Percentiles rank a stretch among this genome's conserved stretches.
phyloP scores from a whole-genome alignment of 169 alveolate genomes.

The Plasmodium gallinaceum region DNA sequence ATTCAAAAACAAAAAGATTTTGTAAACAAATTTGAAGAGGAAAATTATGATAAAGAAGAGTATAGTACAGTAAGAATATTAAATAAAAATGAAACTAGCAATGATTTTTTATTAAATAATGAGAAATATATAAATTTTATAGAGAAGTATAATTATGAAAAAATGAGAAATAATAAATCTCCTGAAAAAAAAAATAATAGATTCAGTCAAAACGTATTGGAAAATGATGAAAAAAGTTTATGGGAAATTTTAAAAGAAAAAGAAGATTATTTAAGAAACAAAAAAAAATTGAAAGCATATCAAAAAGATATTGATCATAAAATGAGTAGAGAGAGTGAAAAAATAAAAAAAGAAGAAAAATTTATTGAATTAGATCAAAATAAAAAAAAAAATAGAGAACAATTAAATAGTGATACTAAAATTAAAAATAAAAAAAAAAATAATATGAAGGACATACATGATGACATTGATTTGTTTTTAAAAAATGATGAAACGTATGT shows the following conservation, averaged over 20 bases:
- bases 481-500: constrained; percentile 22
- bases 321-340: constrained; percentile 42
- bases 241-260: constrained; percentile 74
- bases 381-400: background rate
- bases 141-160: constrained; percentile 24
- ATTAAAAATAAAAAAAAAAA: constrained; percentile 4
- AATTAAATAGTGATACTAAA: background rate
- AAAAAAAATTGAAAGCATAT: constrained; percentile 35
- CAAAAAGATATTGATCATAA: constrained; percentile 48
- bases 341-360: constrained; percentile 52
- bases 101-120: constrained; percentile 27
- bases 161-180: background rate
- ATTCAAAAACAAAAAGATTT: constrained; percentile 47
- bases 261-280: constrained; percentile 48
- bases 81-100: constrained; percentile 13
- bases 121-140: constrained; percentile 33
- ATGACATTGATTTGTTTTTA: constrained; percentile 56
- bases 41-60: constrained; percentile 17
- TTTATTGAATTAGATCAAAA: background rate
- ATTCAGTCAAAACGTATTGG: constrained; percentile 13
- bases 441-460: constrained; percentile 1
- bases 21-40: constrained; percentile 17
- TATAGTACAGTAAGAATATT: constrained; percentile 38
- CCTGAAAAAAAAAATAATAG: constrained; percentile 7
- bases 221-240: constrained; percentile 46